phyloP scores from a whole-genome alignment of 768 basidiomycete genomes.

The Hydnomerulius pinastri region DNA sequence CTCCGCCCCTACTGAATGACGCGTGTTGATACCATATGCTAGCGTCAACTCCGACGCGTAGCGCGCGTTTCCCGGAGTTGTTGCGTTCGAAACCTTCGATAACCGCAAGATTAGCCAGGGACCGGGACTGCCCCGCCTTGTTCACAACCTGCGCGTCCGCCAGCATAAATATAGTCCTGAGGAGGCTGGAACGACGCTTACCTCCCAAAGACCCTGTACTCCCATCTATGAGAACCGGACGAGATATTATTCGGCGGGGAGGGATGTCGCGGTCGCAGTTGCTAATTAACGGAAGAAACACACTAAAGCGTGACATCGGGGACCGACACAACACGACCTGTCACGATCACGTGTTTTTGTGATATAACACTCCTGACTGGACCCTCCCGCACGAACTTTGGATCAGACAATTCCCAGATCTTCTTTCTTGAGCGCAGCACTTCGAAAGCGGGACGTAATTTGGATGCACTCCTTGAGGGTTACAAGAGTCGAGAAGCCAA shows the following conservation, averaged over 20 bases:
- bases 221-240: conserved; percentile 18
- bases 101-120: conserved; percentile 39
- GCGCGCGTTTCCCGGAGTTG: conserved; percentile 35
- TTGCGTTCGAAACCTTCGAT: conserved; percentile 42
- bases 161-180: not conserved
- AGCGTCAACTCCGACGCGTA: conserved; percentile 47
- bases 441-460: no score
- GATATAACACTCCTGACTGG: no score
- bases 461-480: no score
- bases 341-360: no score
- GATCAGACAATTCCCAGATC: no score
- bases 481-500: no score
- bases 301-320: no score
- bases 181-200: no score
- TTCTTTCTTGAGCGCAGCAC: no score
- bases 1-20: conserved; percentile 27
- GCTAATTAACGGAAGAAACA: no score
- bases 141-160: conserved; percentile 35
- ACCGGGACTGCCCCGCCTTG: conserved; percentile 37
- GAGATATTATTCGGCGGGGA: not conserved
- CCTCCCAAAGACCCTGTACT: conserved; percentile 27
- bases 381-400: no score
- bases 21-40: conserved; percentile 36
- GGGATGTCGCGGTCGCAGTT: not conserved
- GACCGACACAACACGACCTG: no score